phyloP scores from a whole-genome alignment of 2,329 filamentous ascomycete species.

The Rugonectria rugulosa region DNA sequence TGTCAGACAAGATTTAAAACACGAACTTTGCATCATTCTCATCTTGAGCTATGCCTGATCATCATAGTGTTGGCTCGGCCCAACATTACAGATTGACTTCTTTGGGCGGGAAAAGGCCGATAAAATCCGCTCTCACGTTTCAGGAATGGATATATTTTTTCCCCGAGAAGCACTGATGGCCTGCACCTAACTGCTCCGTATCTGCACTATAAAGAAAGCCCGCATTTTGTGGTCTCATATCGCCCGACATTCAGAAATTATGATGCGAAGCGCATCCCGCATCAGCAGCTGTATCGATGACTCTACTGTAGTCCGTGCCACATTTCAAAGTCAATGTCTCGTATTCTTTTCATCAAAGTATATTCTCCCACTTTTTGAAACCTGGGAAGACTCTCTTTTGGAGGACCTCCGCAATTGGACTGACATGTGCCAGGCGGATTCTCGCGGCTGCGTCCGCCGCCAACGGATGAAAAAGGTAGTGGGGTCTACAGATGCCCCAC shows the following conservation, averaged over 20 bases:
- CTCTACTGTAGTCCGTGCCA: neutral
- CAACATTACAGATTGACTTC: neutral
- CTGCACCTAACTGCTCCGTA: too few relatives aligned
- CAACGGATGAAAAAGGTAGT: slow-evolving; percentile 22
- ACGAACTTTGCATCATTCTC: neutral
- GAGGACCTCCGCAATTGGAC: slow-evolving; percentile 21
- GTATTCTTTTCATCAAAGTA: neutral
- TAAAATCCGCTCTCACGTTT: slow-evolving; percentile 24
- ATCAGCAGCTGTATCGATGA: slow-evolving; percentile 11
- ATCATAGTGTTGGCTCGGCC: neutral
- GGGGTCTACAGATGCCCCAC: slow-evolving; percentile 31
- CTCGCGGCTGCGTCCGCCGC: slow-evolving; percentile 25
- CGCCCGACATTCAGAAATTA: slow-evolving; percentile 18
- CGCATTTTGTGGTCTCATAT: slow-evolving; percentile 26
- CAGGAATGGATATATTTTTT: slow-evolving; percentile 16
- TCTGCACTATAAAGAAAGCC: slow-evolving; percentile 10
- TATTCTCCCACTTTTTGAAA: too few relatives aligned
- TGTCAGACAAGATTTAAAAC: neutral
- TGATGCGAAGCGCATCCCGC: slow-evolving; percentile 14
- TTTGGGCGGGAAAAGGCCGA: slow-evolving; percentile 4
- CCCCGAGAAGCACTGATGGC: slow-evolving; percentile 13
- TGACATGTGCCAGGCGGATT: slow-evolving; percentile 20
- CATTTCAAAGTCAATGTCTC: neutral
- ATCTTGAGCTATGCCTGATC: neutral
- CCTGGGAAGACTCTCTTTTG: neutral